phyloP scores from a whole-genome alignment of 2,329 filamentous ascomycete species.

The Chaetomiaceae sp. region DNA sequence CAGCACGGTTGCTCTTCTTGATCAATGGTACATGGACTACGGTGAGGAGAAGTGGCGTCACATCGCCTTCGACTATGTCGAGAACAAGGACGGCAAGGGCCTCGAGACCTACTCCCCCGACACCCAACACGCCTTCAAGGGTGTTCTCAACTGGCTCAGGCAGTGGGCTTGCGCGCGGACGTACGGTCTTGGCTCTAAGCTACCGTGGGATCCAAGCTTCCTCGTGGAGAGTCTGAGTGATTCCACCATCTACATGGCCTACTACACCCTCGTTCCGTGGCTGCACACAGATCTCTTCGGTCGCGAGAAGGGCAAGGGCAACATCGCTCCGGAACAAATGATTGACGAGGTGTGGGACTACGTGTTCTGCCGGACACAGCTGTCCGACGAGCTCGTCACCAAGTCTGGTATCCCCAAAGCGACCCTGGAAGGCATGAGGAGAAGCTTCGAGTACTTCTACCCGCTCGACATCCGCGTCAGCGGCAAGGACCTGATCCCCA shows the following conservation, averaged over 20 bases:
- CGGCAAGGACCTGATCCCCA: slow-evolving; percentile 88
- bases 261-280: slow-evolving; percentile 60
- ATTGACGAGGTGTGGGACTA: slow-evolving; percentile 96
- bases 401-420: slow-evolving; percentile 67
- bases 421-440: slow-evolving; percentile 70
- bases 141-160: slow-evolving; percentile 84
- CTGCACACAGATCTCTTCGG: slow-evolving; percentile 86
- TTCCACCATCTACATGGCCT: slow-evolving; percentile 86
- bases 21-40: slow-evolving; percentile 98
- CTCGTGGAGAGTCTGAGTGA: slow-evolving; percentile 71
- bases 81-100: slow-evolving; percentile 57
- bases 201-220: slow-evolving; percentile 89
- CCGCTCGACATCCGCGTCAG: slow-evolving; percentile 82
- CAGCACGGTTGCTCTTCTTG: slow-evolving; percentile 79
- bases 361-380: slow-evolving; percentile 71
- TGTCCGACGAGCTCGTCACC: slow-evolving; percentile 57
- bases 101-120: slow-evolving; percentile 77
- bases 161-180: slow-evolving; percentile 93
- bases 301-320: slow-evolving; percentile 58
- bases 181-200: slow-evolving; percentile 86
- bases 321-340: slow-evolving; percentile 78
- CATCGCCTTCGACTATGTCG: slow-evolving; percentile 65
- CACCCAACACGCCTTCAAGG: slow-evolving; percentile 73
- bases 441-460: slow-evolving; percentile 97
- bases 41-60: slow-evolving; percentile 84